Conservation (phyloP, 1,139 yeast species). For the Pichia sp. region DNA sequence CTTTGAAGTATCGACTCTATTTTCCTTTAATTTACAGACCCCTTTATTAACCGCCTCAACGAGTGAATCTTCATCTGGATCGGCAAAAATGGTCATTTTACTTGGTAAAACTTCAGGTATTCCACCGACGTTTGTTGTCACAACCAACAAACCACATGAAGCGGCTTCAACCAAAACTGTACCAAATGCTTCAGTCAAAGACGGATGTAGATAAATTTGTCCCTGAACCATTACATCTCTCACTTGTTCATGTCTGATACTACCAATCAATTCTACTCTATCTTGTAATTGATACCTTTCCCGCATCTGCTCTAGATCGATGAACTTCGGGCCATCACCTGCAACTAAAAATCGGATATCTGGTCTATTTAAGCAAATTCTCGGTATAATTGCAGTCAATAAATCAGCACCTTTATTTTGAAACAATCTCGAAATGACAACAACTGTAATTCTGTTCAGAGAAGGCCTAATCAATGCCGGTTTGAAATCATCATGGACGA, state of each 20-base stretch:
- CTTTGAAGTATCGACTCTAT: conserved; percentile 56
- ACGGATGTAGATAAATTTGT: conserved; percentile 88
- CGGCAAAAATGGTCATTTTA: conserved; percentile 89
- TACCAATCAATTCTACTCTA: conserved; percentile 77
- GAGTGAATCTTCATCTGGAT: conserved; percentile 76
- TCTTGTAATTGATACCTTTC: conserved; percentile 83
- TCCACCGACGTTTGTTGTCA: conserved; percentile 95
- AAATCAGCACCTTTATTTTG: conserved; percentile 97
- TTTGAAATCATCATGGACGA: conserved; percentile 69
- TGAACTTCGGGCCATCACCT: conserved; percentile 94
- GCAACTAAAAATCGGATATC: conserved; percentile 78
- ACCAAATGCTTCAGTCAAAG: conserved; percentile 96
- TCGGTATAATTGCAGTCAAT: conserved; percentile 77
- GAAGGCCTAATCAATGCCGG: conserved; percentile 37
- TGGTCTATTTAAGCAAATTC: conserved; percentile 57
- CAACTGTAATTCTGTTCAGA: conserved; percentile 55
- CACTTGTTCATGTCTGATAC: conserved; percentile 87
- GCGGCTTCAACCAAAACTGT: conserved; percentile 98
- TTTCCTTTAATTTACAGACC: conserved; percentile 46
- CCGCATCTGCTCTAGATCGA: conserved; percentile 92
- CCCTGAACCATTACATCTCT: conserved; percentile 91
- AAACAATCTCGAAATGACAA: conserved; percentile 82
- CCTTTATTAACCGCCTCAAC: conserved; percentile 64
- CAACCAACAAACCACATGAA: conserved; percentile 88
- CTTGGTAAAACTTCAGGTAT: conserved; percentile 93